Evolutionary conservation across 1,284 basidiomycete species (phyloP).

Genomic region (Sanguinoderma infundibulare): DNA sequence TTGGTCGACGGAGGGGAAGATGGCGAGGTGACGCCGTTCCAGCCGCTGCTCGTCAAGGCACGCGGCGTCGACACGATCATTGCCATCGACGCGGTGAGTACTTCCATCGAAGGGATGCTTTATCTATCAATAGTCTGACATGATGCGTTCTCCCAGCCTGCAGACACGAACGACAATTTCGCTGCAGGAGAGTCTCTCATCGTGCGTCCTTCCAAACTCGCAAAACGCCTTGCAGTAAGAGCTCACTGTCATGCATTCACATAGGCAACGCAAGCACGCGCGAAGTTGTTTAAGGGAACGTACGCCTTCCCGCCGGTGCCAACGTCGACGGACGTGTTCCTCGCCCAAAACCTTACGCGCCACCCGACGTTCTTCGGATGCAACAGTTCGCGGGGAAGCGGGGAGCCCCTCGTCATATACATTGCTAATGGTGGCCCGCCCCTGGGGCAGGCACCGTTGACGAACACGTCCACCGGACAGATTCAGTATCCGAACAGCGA

Average conservation of each 20-base stretch:
- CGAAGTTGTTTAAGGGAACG: slow-evolving; percentile 37
- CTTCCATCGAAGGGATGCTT: not conserved
- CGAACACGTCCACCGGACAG: slow-evolving; percentile 46
- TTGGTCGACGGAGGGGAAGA: slow-evolving; percentile 37
- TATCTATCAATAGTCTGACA: not conserved
- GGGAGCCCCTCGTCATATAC: slow-evolving; percentile 34
- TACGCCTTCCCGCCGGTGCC: slow-evolving; percentile 51
- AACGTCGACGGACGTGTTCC: slow-evolving; percentile 34
- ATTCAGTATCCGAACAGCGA: slow-evolving; percentile 34
- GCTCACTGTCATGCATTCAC: not conserved
- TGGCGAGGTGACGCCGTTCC: slow-evolving; percentile 22
- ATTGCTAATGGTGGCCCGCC: slow-evolving; percentile 49
- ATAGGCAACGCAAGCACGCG: slow-evolving; percentile 46
- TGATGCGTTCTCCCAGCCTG: not conserved
- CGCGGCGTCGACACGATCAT: slow-evolving; percentile 25
- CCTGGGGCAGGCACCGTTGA: slow-evolving; percentile 41
- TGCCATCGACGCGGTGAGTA: slow-evolving; percentile 23
- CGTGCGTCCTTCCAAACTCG: slow-evolving; percentile 31
- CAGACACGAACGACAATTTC: slow-evolving; percentile 38
- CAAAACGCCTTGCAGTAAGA: not conserved
- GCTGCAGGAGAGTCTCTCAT: slow-evolving; percentile 46
- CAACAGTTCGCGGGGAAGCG: slow-evolving; percentile 25
- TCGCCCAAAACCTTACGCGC: slow-evolving; percentile 38
- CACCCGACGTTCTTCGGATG: slow-evolving; percentile 54
- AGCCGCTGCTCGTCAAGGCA: slow-evolving; percentile 25